Conservation (phyloP, 148 eudicot genomes). For the Polygonum aviculare region DNA sequence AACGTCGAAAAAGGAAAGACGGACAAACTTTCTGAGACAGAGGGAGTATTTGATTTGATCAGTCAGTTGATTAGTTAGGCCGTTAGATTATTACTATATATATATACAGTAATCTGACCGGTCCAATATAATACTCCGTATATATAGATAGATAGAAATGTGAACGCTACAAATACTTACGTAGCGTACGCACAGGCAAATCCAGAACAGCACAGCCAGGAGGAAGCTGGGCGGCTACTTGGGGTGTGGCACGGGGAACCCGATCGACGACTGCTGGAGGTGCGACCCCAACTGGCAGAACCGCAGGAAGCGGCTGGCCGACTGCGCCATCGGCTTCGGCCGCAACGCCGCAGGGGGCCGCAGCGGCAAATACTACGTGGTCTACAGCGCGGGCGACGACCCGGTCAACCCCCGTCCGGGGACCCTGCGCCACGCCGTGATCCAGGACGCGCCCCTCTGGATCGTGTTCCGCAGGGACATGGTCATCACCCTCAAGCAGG, state of each 20-base stretch:
- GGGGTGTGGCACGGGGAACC: conserved; percentile 44
- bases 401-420: conserved; percentile 48
- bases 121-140: too few relatives aligned
- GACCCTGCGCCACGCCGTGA: conserved; percentile 62
- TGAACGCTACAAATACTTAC: too few relatives aligned
- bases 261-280: conserved; percentile 69
- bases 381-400: conserved; percentile 47
- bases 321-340: conserved; percentile 61
- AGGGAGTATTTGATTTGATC: too few relatives aligned
- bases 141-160: too few relatives aligned
- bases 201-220: not conserved
- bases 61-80: not conserved
- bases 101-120: not conserved
- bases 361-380: conserved; percentile 34
- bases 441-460: conserved; percentile 60
- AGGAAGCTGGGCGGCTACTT: not conserved
- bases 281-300: conserved; percentile 47
- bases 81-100: not conserved
- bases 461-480: conserved; percentile 42
- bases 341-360: conserved; percentile 40
- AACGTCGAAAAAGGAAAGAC: too few relatives aligned
- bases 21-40: too few relatives aligned
- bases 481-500: conserved; percentile 42
- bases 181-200: not conserved
- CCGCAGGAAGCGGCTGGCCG: conserved; percentile 31